Evolutionary conservation across 768 basidiomycete species (phyloP), one percentile per base, ranked within the genome.

Genomic region (Gelatoporia subvermispora): DNA sequence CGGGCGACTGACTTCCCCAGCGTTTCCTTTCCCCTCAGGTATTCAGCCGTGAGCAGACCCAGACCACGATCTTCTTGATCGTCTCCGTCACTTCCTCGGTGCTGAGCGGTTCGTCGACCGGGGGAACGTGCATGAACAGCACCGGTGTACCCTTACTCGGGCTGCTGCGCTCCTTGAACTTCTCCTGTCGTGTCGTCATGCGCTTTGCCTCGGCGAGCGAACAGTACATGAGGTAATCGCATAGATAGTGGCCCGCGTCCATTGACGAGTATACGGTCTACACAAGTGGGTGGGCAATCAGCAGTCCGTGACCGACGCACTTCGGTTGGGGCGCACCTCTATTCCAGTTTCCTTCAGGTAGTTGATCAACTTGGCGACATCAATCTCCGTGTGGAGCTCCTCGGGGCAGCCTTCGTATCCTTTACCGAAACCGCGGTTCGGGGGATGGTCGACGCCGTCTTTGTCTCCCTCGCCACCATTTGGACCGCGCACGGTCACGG

Each of bases 151-250:
- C 56, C 50, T 49, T 61, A 35, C 58, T 48, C 15, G 59, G 59
- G 25, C 55, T 56, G 50, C 53, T 57, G 16, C 61, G 48, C 24
- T 55, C 55, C 50, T 61, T 59, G 49, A 56, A 60, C 50, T 61
- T 60, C 49, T 63, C 62, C 24, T 53, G 58, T 36, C 55, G 53
- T 9, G 36, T 21, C 36, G 58, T 46, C 36, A 50, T 35, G 3
- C 82, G 77, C 58, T 75, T 78, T 22, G 78, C 74, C 60, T 87
- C 85, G 4, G 84, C 84, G 22, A 88, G 73, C 9, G 84, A 86
- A 59, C 84, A 83, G 58, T 85, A 89, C 62, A 84, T 86, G 50
- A 83, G 76, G 63, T 84, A 88, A 66, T 88, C 86, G 60, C 82
- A 85, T 10, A 88, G 66, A 62, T 81, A 89, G 61, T 85, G 83